Base-by-base conservation (phyloP, 257 asterid genomes). In the Salvia splendens region DNA sequence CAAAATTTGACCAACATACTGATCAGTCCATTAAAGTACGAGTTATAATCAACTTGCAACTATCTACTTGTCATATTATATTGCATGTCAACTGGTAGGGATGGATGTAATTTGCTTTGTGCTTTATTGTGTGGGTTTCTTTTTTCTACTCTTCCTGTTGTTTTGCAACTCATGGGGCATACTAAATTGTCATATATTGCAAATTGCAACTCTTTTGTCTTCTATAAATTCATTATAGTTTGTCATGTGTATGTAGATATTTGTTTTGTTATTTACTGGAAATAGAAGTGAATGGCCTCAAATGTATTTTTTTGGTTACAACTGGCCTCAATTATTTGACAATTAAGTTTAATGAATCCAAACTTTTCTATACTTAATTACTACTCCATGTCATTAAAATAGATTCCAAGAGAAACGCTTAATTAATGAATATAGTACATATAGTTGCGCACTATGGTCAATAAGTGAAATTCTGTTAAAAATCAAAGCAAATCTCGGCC, bases 1-100 rank as follows among this genome's bases (percentile, higher is more conserved):
- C 68, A 42, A 48, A 59, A 70, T 38, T 70, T 70, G 75, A 61
- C 69, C 48, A 51, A 40, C 56, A 24, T 38, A 61, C 16, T 49
- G 41, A n/a, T n/a, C n/a, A 40, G 38, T 68, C 12, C 30, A 48
- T 5, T 41, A 61, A 5, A 38, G 35, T 17, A 48, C 61, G 36
- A 65, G 9, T 15, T 40, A 38, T 17, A 10, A 33, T 32, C 73
- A 69, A 49, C 52, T 59, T 58, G 67, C 43, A 32, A 16, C 32
- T 32, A 68, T 41, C 57, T 57, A 42, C 58, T 35, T 12, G 56
- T 30, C 57, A 28, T 55, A 36, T 20, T 36, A 36, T 36, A 3
- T 5, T 36, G 41, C 41, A 4, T 4, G 41, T 36, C 41, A 36
- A 36, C 24, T 12, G 2, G 43, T 63, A n/a, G 47, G 43, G 68